Percentiles rank a stretch among this genome's conserved stretches.
Conservation (phyloP, 83 land plant genomes). For the Picea mariana region DNA sequence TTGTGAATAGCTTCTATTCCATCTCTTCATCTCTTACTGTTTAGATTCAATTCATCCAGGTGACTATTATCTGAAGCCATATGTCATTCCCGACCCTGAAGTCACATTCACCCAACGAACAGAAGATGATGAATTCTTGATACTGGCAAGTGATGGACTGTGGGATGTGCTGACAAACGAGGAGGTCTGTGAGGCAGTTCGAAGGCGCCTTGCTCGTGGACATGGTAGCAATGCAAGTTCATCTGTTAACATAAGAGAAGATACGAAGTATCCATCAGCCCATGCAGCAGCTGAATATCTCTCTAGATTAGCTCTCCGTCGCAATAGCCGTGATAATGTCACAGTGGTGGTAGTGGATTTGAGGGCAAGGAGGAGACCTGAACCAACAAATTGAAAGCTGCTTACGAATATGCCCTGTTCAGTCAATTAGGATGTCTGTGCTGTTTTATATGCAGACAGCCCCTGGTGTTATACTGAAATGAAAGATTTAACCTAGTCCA, state of each 20-base stretch:
- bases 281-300: constrained; percentile 62
- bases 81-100: constrained; percentile 50
- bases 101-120: constrained; percentile 35
- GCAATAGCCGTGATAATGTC: constrained; percentile 61
- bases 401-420: no score
- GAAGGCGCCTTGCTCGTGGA: constrained; percentile 36
- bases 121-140: constrained; percentile 49
- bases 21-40: no score
- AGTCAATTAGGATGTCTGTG: no score
- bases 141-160: constrained; percentile 61
- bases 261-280: constrained; percentile 34
- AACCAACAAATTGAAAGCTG: no score
- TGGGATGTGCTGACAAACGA: constrained; percentile 63
- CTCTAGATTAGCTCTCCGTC: constrained; percentile 42
- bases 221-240: not conserved
- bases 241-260: not conserved
- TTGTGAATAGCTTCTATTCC: no score
- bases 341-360: constrained; percentile 59
- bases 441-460: no score
- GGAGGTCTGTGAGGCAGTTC: constrained; percentile 48
- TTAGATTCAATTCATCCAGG: constrained; percentile 26
- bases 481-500: no score
- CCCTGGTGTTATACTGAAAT: no score
- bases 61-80: constrained; percentile 45
- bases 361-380: no score